Conservation (phyloP, 495 filamentous ascomycete species). For the Astrothelium macrocarpum region DNA sequence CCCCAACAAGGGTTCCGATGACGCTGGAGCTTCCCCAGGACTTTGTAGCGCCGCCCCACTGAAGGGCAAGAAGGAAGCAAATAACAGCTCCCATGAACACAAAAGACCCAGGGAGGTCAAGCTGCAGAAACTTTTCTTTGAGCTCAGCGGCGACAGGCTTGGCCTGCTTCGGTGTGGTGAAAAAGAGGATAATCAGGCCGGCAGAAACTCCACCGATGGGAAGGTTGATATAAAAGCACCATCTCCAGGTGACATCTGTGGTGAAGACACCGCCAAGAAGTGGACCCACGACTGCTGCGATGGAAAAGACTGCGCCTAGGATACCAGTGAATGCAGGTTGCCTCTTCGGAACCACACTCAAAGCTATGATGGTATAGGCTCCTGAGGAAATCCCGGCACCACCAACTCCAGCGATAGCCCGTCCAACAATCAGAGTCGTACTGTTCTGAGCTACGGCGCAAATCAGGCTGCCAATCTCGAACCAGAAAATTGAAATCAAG, state of each 20-base stretch:
- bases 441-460: constrained; percentile 36
- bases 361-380: constrained; percentile 27
- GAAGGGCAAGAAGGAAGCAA: constrained; percentile 20
- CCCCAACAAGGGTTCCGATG: constrained; percentile 40
- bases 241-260: constrained; percentile 37
- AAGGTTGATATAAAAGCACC: constrained; percentile 48
- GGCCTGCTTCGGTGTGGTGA: constrained; percentile 27
- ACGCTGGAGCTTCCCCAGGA: constrained; percentile 29
- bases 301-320: constrained; percentile 27
- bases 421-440: constrained; percentile 22
- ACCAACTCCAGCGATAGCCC: constrained; percentile 22
- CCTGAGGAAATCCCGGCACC: constrained; percentile 23
- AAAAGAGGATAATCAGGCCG: constrained; percentile 34
- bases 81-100: constrained; percentile 19
- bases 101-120: constrained; percentile 20
- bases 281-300: constrained; percentile 38
- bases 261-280: constrained; percentile 42
- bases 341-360: constrained; percentile 26
- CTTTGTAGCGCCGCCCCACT: constrained; percentile 22
- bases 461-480: constrained; percentile 26
- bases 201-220: constrained; percentile 38
- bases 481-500: constrained; percentile 22
- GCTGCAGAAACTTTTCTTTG: constrained; percentile 21
- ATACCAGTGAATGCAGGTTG: constrained; percentile 33
- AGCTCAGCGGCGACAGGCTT: constrained; percentile 20